Evolutionary conservation across 1,139 yeast species (phyloP), one percentile per base, ranked within the genome.

Genomic region (Kodamaea arcana): DNA sequence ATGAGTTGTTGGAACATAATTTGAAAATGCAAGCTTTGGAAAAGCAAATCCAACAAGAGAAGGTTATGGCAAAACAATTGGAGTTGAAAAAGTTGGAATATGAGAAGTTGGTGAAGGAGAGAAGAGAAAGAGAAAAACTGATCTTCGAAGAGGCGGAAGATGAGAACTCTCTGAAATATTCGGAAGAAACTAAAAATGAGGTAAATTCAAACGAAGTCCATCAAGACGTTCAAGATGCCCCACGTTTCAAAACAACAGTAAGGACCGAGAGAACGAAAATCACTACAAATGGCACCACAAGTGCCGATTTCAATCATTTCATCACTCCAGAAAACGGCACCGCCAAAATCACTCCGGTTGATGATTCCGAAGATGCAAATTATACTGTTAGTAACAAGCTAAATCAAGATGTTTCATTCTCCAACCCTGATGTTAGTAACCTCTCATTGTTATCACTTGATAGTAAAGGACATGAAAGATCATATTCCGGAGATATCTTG

Each of bases 31-130:
- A 52, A 31, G 51, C 48, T 25, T 36, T 51, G 15, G 41, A 45
- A 17, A 39, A 39, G 26, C 51, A 54, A 33, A 41, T 66, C 20
- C 58, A 56, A 16, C 47, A 56, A 29, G 71, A 66, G 44, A 60
- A 56, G 47, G 44, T 46, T 15, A 41, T 59, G 34, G 64, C 65
- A 9, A 47, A 32, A 24, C 52, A 55, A 27, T 48, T 54, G 41
- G 54, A 48, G 27, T 36, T 33, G 10, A 45, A 51, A 41, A 50
- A 48, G 24, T 26, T 34, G 18, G 53, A 55, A 30, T 50, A 43
- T 32, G 56, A 54, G 33, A 44, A 40, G 24, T 43, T 52, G 36
- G 48, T 53, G 40, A 47, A 44, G 31, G 46, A 44, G 11, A 41
- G 52, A 15, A 31, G 52, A 25, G 47, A 47, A 18, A 50, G 50